Evolutionary conservation across 1,284 basidiomycete genomes (phyloP).

Genomic region (Tilletia horrida): DNA sequence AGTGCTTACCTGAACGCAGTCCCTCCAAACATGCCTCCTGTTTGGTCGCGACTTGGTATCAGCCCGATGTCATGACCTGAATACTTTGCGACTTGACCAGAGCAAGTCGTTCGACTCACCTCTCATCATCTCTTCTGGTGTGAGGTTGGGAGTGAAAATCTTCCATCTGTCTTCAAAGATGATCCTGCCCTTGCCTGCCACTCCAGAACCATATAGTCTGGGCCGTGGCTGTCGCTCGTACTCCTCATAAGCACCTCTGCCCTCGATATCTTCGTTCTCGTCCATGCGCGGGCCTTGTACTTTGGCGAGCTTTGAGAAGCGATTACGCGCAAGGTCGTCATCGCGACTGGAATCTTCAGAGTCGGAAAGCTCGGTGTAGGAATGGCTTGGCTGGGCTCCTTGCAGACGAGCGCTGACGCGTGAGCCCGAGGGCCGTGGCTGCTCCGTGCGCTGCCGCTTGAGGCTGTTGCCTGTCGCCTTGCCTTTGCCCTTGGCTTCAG

Average conservation of each 20-base stretch:
- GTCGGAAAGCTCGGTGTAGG: neutral
- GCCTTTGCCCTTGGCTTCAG: no score
- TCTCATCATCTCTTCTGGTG: constrained; percentile 58
- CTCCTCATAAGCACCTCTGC: constrained; percentile 14
- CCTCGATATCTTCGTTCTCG: neutral
- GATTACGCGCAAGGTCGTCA: neutral
- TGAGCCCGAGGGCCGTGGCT: neutral
- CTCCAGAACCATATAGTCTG: constrained; percentile 15
- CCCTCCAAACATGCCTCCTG: constrained; percentile 58
- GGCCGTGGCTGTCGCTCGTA: constrained; percentile 7
- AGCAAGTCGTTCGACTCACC: neutral
- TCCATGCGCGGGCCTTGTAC: neutral
- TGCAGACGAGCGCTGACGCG: constrained; percentile 6
- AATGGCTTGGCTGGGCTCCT: neutral
- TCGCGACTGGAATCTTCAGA: constrained; percentile 8
- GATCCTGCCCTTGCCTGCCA: constrained; percentile 49
- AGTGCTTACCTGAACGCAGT: constrained; percentile 50
- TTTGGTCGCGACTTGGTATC: neutral
- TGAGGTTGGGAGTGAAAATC: constrained; percentile 58
- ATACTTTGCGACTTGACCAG: neutral
- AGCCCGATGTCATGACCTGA: neutral
- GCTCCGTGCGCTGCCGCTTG: neutral
- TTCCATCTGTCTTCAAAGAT: constrained; percentile 56
- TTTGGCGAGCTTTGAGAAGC: constrained; percentile 1
- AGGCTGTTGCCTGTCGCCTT: neutral